phyloP scores from a whole-genome alignment of 1,139 yeast species.

The Zygosaccharomyces sapae region DNA sequence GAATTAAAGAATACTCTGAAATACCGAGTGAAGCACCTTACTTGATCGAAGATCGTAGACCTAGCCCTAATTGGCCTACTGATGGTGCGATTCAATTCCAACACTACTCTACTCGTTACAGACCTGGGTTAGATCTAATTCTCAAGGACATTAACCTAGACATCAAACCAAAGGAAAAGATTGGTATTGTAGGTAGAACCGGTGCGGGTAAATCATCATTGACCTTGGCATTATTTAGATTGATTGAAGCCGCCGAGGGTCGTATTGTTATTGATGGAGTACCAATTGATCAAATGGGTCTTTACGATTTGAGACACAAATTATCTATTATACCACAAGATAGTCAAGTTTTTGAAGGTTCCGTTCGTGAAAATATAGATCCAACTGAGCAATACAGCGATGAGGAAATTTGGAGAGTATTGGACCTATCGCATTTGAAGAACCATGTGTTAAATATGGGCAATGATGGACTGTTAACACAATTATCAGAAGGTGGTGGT shows the following conservation, averaged over 20 bases:
- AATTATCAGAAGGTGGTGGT: slow-evolving; percentile 75
- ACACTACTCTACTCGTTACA: slow-evolving; percentile 76
- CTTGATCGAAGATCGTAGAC: slow-evolving; percentile 64
- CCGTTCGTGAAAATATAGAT: slow-evolving; percentile 82
- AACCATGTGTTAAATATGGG: slow-evolving; percentile 65
- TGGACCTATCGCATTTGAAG: slow-evolving; percentile 81
- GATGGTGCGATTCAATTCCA: slow-evolving; percentile 67
- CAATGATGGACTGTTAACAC: slow-evolving; percentile 54
- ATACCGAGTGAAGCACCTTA: slow-evolving; percentile 83
- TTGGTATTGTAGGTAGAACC: slow-evolving; percentile 94
- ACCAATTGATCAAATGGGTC: slow-evolving; percentile 67
- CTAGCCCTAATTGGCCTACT: slow-evolving; percentile 70
- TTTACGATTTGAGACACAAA: slow-evolving; percentile 76
- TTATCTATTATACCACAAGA: slow-evolving; percentile 95
- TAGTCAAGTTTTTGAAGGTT: slow-evolving; percentile 92
- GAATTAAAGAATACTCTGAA: slow-evolving; percentile 80
- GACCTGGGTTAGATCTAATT: slow-evolving; percentile 79
- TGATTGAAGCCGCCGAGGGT: slow-evolving; percentile 78
- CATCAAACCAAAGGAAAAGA: slow-evolving; percentile 73
- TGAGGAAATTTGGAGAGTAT: slow-evolving; percentile 78
- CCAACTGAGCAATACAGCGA: slow-evolving; percentile 70
- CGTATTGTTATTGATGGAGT: slow-evolving; percentile 68
- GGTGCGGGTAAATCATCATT: slow-evolving; percentile 97
- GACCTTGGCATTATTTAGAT: slow-evolving; percentile 83
- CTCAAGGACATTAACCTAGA: slow-evolving; percentile 65